Conservation (phyloP, 768 basidiomycete species). For the Suillus sp. region DNA sequence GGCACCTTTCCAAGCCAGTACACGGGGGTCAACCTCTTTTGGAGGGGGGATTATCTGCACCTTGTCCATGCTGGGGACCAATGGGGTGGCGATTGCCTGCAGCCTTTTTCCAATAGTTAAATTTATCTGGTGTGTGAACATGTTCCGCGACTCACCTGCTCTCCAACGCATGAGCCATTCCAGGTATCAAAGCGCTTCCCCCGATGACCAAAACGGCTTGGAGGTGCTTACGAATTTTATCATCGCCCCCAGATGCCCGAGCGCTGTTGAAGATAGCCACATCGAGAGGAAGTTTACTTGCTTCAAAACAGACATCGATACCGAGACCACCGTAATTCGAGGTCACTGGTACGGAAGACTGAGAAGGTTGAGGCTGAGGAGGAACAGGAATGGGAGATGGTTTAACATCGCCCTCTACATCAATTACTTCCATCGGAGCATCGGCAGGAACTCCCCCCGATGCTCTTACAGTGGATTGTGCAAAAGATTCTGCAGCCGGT, state of each 20-base stretch:
- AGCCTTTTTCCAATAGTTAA: slow-evolving; percentile 43
- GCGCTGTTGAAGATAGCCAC: slow-evolving; percentile 93
- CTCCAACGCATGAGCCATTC: slow-evolving; percentile 83
- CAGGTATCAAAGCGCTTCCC: slow-evolving; percentile 77
- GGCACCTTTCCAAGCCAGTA: slow-evolving; percentile 94
- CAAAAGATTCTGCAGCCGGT: slow-evolving; percentile 19
- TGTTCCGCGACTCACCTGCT: slow-evolving; percentile 58
- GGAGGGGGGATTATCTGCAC: slow-evolving; percentile 94
- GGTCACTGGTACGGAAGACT: slow-evolving; percentile 26
- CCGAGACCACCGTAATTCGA: slow-evolving; percentile 46
- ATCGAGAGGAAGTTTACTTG: slow-evolving; percentile 88
- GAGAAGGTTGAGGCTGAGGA: slow-evolving; percentile 22
- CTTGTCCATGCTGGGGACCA: slow-evolving; percentile 83
- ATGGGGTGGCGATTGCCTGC: slow-evolving; percentile 81
- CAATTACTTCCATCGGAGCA: slow-evolving; percentile 46
- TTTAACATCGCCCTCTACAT: slow-evolving; percentile 50
- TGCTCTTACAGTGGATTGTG: slow-evolving; percentile 19
- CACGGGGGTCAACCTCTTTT: slow-evolving; percentile 87
- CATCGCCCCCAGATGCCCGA: slow-evolving; percentile 84
- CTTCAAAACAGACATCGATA: slow-evolving; percentile 82
- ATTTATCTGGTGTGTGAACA: slow-evolving; percentile 3
- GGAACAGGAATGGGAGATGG: slow-evolving; percentile 28
- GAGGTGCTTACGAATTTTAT: slow-evolving; percentile 87
- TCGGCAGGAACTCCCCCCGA: slow-evolving; percentile 28
- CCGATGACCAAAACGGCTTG: slow-evolving; percentile 88